Evolutionary conservation across 306 rosid genomes (phyloP).

Genomic region (Biancaea sappan): DNA sequence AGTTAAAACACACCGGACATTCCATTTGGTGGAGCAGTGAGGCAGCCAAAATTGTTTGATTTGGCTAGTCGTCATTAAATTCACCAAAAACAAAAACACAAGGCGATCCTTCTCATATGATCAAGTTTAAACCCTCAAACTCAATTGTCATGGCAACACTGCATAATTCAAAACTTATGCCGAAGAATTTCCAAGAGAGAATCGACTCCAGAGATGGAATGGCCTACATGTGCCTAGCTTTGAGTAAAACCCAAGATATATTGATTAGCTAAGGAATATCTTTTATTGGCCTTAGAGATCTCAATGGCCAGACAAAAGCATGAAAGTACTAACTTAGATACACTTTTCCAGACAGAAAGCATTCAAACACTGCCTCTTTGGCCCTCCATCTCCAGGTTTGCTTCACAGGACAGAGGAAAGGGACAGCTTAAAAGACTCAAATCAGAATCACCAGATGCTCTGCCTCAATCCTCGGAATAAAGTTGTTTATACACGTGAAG

Average conservation of each 20-base stretch:
- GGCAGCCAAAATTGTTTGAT: too few relatives aligned
- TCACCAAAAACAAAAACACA: too few relatives aligned
- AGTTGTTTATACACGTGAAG: conserved; percentile 45
- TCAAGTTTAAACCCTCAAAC: too few relatives aligned
- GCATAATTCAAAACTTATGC: too few relatives aligned
- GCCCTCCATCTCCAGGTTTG: conserved; percentile 22
- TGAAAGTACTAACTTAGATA: conserved; percentile 34
- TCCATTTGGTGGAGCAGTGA: too few relatives aligned
- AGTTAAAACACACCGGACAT: too few relatives aligned
- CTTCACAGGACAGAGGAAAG: conserved; percentile 13
- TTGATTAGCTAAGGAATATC: background rate
- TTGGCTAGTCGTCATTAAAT: too few relatives aligned
- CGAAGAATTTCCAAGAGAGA: background rate
- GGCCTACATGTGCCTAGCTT: conserved; percentile 37
- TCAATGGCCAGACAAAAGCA: conserved; percentile 40
- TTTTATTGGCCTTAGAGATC: conserved; percentile 38
- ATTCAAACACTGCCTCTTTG: conserved; percentile 20
- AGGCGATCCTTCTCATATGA: too few relatives aligned
- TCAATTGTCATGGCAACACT: too few relatives aligned
- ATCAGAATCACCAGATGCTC: conserved; percentile 3
- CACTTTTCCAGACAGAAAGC: conserved; percentile 42
- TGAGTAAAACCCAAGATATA: conserved; percentile 35
- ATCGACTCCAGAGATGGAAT: background rate
- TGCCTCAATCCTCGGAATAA: conserved; percentile 33
- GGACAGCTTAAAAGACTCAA: conserved; percentile 30